These are phyloP conservation scores for Lipomyces anomalus DNA, from an alignment of 805 yeast species.

Conservation along the genomic window DNA sequence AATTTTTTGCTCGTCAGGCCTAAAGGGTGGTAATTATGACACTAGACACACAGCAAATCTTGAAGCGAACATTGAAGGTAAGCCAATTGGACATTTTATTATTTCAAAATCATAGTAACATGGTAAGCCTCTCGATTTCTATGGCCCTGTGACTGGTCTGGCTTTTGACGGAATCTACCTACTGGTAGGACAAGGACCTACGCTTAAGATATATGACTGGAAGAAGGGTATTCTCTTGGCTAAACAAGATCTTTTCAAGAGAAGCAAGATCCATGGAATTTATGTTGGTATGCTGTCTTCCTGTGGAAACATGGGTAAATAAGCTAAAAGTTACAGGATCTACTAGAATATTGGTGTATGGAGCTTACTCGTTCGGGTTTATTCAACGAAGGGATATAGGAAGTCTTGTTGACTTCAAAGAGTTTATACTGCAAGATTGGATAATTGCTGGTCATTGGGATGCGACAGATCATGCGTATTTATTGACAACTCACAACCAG, in stretches of 20 bases:
- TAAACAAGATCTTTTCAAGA: constrained; percentile 47
- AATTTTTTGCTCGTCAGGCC: too few relatives aligned
- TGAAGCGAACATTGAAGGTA: too few relatives aligned
- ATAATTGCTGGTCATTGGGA: constrained; percentile 56
- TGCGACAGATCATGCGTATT: constrained; percentile 37
- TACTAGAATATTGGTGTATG: constrained; percentile 46
- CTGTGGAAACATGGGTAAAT: constrained; percentile 16
- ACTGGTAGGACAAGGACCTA: constrained; percentile 69
- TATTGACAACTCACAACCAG: constrained; percentile 77
- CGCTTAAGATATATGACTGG: constrained; percentile 50
- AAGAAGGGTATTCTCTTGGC: constrained; percentile 36
- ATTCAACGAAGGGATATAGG: constrained; percentile 33
- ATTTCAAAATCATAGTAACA: too few relatives aligned
- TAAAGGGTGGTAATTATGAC: too few relatives aligned
- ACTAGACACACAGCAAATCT: too few relatives aligned
- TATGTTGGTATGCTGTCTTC: constrained; percentile 28
- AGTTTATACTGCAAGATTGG: constrained; percentile 64
- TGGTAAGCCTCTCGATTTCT: too few relatives aligned
- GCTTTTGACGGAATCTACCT: constrained; percentile 40
- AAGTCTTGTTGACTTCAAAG: constrained; percentile 15
- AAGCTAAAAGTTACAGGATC: constrained; percentile 21
- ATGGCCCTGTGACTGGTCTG: constrained; percentile 70
- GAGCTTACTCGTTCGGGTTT: constrained; percentile 64
- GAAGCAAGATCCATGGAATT: constrained; percentile 82
- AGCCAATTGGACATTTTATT: too few relatives aligned